These are phyloP conservation scores for Mycena sp. DNA, from an alignment of 1,284 basidiomycete genomes.

Conservation along the genomic window DNA sequence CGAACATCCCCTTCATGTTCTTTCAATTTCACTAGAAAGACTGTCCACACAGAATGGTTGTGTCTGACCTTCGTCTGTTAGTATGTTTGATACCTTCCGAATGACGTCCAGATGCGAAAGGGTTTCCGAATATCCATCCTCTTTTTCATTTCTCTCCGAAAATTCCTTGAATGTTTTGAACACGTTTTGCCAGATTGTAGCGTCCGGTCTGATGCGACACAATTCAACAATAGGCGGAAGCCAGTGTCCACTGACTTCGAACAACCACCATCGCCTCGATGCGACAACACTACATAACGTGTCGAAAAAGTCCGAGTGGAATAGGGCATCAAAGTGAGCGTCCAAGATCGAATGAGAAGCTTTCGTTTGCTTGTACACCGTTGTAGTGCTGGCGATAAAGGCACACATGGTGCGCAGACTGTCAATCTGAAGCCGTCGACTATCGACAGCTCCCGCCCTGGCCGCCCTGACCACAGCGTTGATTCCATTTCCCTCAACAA, in stretches of 20 bases:
- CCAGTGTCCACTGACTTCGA: constrained; percentile 46
- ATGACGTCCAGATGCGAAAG: constrained; percentile 23
- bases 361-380: constrained; percentile 16
- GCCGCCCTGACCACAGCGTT: constrained; percentile 44
- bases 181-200: constrained; percentile 19
- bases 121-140: constrained; percentile 31
- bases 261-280: constrained; percentile 43
- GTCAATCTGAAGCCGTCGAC: constrained; percentile 47
- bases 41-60: no score
- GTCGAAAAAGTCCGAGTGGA: constrained; percentile 45
- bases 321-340: constrained; percentile 37
- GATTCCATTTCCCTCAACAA: constrained; percentile 44
- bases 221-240: constrained; percentile 43
- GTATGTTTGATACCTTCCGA: constrained; percentile 11
- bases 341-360: constrained; percentile 4
- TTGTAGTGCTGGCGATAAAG: constrained; percentile 42
- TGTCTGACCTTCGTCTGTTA: no score
- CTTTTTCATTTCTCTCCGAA: constrained; percentile 29
- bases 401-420: constrained; percentile 47
- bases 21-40: no score
- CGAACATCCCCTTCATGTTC: no score
- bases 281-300: constrained; percentile 38
- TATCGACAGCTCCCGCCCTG: constrained; percentile 44
- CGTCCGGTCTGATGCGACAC: constrained; percentile 38
- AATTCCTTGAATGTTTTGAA: constrained; percentile 29